These are phyloP conservation scores for Pichia sp. DNA, from an alignment of 1,139 yeast genomes.

Conservation along the genomic window DNA sequence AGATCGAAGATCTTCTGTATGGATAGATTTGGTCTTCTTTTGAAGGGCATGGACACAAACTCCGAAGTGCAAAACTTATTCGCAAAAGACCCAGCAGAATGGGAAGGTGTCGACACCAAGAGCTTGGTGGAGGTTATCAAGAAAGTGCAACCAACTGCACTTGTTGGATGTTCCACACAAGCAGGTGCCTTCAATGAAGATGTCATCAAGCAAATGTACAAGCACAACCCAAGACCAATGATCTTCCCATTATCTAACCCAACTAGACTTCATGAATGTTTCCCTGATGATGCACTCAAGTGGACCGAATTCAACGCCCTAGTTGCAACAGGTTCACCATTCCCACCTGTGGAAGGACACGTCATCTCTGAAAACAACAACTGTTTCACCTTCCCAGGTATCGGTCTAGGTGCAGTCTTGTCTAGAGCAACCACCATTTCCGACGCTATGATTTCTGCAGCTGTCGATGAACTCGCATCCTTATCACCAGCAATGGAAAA, in stretches of 20 bases:
- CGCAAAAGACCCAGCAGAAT: conserved; percentile 65
- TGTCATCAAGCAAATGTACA: conserved; percentile 82
- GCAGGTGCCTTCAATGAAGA: conserved; percentile 91
- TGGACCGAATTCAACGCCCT: conserved; percentile 92
- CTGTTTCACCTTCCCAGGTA: conserved; percentile 97
- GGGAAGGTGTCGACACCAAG: conserved; percentile 68
- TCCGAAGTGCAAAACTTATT: conserved; percentile 64
- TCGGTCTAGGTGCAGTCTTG: conserved; percentile 89
- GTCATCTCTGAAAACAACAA: conserved; percentile 90
- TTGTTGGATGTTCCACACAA: conserved; percentile 95
- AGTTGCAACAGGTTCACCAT: conserved; percentile 98
- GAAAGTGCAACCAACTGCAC: conserved; percentile 76
- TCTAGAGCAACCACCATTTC: conserved; percentile 76
- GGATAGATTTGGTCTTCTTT: conserved; percentile 79
- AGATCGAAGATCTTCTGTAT: conserved; percentile 63
- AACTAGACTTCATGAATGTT: conserved; percentile 92
- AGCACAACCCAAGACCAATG: conserved; percentile 78
- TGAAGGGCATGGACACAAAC: conserved; percentile 48
- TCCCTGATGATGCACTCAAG: conserved; percentile 79
- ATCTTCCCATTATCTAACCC: conserved; percentile 96
- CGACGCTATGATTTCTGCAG: conserved; percentile 91
- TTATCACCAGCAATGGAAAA: conserved; percentile 69
- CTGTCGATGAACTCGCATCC: conserved; percentile 82
- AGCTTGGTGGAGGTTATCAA: conserved; percentile 62
- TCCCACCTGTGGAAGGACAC: conserved; percentile 83